Evolutionary conservation across 768 basidiomycete genomes (phyloP).

Genomic region (Agrocybe chaxingu): DNA sequence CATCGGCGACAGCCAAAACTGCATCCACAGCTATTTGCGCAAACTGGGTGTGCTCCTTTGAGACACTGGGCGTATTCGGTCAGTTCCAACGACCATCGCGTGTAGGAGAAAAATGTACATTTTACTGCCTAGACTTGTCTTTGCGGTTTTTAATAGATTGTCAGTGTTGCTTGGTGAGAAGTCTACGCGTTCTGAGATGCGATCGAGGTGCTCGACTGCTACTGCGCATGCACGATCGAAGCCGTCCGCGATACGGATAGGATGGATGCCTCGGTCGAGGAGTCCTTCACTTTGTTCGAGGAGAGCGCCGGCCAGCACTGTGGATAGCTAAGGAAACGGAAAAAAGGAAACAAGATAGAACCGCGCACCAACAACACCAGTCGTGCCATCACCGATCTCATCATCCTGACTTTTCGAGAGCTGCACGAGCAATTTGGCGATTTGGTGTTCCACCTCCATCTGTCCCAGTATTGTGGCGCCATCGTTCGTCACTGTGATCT

Average conservation of each 20-base stretch:
- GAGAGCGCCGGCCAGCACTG: conserved; percentile 96
- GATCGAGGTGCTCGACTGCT: conserved; percentile 86
- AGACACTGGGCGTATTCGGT: conserved; percentile 60
- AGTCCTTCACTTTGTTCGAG: conserved; percentile 91
- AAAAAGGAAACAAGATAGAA: conserved; percentile 1
- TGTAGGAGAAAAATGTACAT: conserved; percentile 58
- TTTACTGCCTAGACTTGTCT: conserved; percentile 96
- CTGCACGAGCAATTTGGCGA: conserved; percentile 96
- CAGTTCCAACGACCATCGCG: background rate
- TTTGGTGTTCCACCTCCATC: conserved; percentile 99
- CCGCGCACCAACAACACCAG: conserved; percentile 93
- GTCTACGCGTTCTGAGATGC: conserved; percentile 85
- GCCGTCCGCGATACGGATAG: conserved; percentile 98
- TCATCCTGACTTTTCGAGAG: conserved; percentile 98
- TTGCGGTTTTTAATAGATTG: conserved; percentile 91
- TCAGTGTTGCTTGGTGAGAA: conserved; percentile 80
- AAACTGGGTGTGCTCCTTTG: conserved; percentile 93
- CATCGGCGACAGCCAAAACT: conserved; percentile 91
- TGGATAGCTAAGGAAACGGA: conserved; percentile 1
- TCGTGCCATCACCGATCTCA: conserved; percentile 99
- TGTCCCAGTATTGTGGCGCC: conserved; percentile 97
- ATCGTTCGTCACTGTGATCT: conserved; percentile 99
- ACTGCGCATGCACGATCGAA: conserved; percentile 93
- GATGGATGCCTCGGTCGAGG: conserved; percentile 99
- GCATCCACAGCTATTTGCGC: conserved; percentile 98